phyloP scores from a whole-genome alignment of 495 filamentous ascomycete species.

The Penicillium macrosclerotiorum region DNA sequence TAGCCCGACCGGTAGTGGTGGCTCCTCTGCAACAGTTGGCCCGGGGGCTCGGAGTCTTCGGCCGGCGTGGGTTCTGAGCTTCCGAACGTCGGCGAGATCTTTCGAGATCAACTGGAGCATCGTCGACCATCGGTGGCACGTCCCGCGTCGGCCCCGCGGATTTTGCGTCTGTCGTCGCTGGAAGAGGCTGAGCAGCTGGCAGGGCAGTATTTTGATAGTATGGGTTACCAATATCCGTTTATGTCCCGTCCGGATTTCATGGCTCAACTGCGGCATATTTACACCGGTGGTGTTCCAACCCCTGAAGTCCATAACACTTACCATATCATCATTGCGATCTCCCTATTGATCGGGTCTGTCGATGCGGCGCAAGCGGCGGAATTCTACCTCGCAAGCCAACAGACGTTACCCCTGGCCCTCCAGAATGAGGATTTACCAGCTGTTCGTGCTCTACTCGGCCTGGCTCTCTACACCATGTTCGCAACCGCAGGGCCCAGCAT shows the following conservation, averaged over 20 bases:
- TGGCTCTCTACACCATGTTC: constrained; percentile 52
- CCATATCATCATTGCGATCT: constrained; percentile 43
- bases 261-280: constrained; percentile 36
- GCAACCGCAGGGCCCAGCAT: constrained; percentile 49
- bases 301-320: constrained; percentile 41
- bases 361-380: constrained; percentile 35
- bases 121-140: constrained; percentile 40
- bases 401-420: constrained; percentile 36
- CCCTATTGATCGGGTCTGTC: constrained; percentile 37
- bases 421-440: constrained; percentile 45
- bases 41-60: constrained; percentile 20
- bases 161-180: constrained; percentile 38
- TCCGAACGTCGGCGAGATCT: constrained; percentile 46
- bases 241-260: constrained; percentile 40
- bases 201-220: constrained; percentile 42
- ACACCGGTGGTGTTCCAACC: constrained; percentile 33
- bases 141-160: constrained; percentile 33
- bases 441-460: constrained; percentile 45
- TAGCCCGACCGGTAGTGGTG: constrained; percentile 23
- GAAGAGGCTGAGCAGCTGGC: constrained; percentile 40
- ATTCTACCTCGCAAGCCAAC: constrained; percentile 42
- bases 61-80: constrained; percentile 32
- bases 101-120: constrained; percentile 45
- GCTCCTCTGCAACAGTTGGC: constrained; percentile 20
- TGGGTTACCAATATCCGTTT: constrained; percentile 48